Conservation (phyloP, 1,139 yeast genomes). For the Geotrichum citri-aurantii region DNA sequence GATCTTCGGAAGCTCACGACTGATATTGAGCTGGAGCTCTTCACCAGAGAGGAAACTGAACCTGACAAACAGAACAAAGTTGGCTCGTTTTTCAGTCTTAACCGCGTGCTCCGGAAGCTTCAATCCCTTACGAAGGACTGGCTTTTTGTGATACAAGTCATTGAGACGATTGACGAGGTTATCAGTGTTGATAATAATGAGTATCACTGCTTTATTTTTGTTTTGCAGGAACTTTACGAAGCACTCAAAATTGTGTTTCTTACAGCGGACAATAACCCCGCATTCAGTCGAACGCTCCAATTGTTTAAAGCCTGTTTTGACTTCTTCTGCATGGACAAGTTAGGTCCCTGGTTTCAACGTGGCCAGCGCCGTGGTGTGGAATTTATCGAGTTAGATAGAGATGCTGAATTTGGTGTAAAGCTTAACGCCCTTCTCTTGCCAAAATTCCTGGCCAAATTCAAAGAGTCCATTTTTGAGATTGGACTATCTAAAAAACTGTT, state of each 20-base stretch:
- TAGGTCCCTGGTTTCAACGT: constrained; percentile 5
- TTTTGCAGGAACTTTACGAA: neutral
- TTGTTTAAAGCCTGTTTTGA: constrained; percentile 8
- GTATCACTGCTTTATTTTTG: constrained; percentile 2
- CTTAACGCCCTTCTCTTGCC: neutral
- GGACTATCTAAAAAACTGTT: neutral
- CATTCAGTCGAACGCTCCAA: constrained; percentile 1
- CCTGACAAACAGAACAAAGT: neutral
- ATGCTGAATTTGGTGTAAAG: neutral
- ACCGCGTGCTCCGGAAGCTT: neutral
- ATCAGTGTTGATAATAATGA: neutral
- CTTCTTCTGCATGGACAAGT: neutral
- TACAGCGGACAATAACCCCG: neutral
- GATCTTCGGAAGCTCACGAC: neutral
- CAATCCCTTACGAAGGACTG: constrained; percentile 2
- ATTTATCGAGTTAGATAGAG: neutral
- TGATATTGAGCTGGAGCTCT: neutral
- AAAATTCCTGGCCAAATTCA: neutral
- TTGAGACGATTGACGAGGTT: neutral
- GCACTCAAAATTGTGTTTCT: neutral
- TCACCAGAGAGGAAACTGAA: neutral
- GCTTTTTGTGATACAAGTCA: constrained; percentile 2
- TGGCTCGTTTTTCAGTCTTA: neutral
- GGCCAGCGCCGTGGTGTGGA: neutral
- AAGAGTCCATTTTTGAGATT: neutral